Evolutionary conservation across 2,329 filamentous ascomycete genomes (phyloP), one percentile per base, ranked within the genome.

Genomic region (Trichoderma koningiopsis): DNA sequence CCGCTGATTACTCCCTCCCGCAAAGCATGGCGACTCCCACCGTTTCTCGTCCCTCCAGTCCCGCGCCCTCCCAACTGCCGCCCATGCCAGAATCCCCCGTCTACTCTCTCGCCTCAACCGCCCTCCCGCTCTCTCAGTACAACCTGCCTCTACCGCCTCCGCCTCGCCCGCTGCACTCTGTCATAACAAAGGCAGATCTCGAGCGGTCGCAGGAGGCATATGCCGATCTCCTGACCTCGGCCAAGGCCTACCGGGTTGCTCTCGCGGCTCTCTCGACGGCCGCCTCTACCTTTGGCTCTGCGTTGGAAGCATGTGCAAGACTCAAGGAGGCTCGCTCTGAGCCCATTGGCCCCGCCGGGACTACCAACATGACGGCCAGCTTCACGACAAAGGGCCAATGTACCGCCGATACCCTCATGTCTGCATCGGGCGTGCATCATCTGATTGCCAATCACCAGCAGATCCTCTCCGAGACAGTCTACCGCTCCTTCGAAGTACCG

Each of bases 391-490:
- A 80, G 56, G 83, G 83, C 56, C 79, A 83, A 43, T 90, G 88
- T 79, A 91, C 89, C 0, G 89, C 88, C 19, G 88, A 91, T 78
- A 83, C 84, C 65, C 81, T 91, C 56, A 81, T 91, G 70, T 84
- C 87, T 35, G 86, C 88, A 14, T 86, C 87, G 40, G 89, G 89
- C 43, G 83, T 91, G 52, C 89, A 91, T 76, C 88, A 91, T 74
- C 83, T 91, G 24, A 83, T 91, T 69, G 89, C 89, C 57, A 91
- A 91, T 79, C 89, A 91, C 81, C 87, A 90, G 77, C 88, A 91
- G 75, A 91, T 91, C 73, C 84, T 91, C 4, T 87, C 85, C 72
- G 89, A 91, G 79, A 91, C 88, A 0, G 87, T 91, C 10, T 91
- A 91, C 78, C 84, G 89, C 67, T 84, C 83, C 70, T 91, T 91